Evolutionary conservation across 2,329 filamentous ascomycete species (phyloP).

Genomic region (Colletotrichum cordylinicola): DNA sequence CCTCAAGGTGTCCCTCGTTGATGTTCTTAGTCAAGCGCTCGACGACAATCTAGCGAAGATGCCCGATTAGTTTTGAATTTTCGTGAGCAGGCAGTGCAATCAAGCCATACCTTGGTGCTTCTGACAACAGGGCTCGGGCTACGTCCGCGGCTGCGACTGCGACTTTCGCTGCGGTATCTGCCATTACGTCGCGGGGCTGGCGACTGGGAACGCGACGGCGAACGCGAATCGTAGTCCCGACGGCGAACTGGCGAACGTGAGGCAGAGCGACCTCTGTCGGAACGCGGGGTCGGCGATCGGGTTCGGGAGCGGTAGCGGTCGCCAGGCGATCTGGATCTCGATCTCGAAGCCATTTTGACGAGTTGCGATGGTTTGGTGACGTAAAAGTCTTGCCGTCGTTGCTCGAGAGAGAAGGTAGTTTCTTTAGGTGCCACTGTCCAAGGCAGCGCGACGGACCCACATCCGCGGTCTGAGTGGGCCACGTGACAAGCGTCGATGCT

Average conservation of each 20-base stretch:
- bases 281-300: constrained; percentile 39
- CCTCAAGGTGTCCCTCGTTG: constrained; percentile 83
- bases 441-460: not conserved
- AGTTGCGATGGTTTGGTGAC: not conserved
- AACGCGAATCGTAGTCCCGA: constrained; percentile 35
- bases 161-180: constrained; percentile 34
- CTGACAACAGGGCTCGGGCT: constrained; percentile 36
- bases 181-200: constrained; percentile 39
- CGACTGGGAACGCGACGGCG: constrained; percentile 35
- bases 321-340: constrained; percentile 26
- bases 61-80: not conserved
- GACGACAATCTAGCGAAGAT: constrained; percentile 78
- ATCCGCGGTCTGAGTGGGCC: not conserved
- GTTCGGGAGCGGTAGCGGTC: constrained; percentile 38
- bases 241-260: constrained; percentile 38
- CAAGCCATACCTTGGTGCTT: constrained; percentile 57
- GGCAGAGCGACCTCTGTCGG: constrained; percentile 23
- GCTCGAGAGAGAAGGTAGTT: not conserved
- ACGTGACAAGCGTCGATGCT: not conserved
- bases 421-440: not conserved
- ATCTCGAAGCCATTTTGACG: constrained; percentile 20
- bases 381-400: not conserved
- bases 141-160: constrained; percentile 32
- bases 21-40: constrained; percentile 97
- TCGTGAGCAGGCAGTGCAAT: constrained; percentile 11